These are phyloP conservation scores for Corymbia calophylla DNA, from an alignment of 441 rosid genomes.

Conservation along the genomic window DNA sequence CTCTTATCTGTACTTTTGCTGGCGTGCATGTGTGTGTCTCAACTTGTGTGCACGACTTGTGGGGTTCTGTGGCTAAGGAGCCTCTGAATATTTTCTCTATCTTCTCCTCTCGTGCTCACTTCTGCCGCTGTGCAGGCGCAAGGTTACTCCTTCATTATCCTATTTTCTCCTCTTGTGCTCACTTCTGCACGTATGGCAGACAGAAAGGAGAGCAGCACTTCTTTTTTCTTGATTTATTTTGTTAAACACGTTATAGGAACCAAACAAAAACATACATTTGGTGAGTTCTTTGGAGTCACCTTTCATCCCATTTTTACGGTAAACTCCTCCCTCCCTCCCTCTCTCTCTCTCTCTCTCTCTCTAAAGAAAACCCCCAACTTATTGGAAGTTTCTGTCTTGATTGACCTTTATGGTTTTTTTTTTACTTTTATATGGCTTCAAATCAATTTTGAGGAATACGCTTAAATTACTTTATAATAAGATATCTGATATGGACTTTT, in stretches of 20 bases:
- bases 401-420: background rate
- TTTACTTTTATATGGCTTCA: background rate
- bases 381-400: background rate
- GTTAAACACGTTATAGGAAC: background rate
- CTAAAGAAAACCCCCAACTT: background rate
- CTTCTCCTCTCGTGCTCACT: background rate
- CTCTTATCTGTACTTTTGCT: background rate
- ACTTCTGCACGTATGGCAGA: background rate
- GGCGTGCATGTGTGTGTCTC: background rate
- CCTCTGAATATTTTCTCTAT: too few species aligned
- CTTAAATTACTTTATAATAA: background rate
- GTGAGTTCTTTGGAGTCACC: background rate
- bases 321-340: background rate
- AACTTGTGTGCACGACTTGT: background rate
- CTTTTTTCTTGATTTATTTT: background rate
- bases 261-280: background rate
- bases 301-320: background rate
- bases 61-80: background rate
- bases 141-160: background rate
- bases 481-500: background rate
- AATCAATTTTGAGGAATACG: background rate
- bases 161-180: too few species aligned
- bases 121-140: background rate
- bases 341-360: background rate
- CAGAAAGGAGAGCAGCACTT: background rate